Conservation (phyloP, 2,329 filamentous ascomycete genomes). For the Botrytis elliptica region DNA sequence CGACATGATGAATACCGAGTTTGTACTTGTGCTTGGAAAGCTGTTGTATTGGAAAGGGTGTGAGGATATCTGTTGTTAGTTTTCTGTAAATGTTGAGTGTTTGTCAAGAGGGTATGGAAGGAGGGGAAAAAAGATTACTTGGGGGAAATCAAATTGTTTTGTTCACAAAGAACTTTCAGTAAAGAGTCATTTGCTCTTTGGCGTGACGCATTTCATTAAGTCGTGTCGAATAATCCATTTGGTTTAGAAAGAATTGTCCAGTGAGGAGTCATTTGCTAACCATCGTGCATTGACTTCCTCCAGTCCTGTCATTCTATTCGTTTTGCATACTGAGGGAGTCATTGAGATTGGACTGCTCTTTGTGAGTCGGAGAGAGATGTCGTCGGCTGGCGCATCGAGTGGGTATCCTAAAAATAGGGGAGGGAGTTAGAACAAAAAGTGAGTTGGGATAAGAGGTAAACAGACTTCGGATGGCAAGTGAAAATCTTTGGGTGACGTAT, state of each 20-base stretch:
- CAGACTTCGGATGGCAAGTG: not conserved
- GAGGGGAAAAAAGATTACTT: not conserved
- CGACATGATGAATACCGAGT: not conserved
- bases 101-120: not conserved
- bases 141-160: not conserved
- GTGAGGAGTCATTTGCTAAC: not conserved
- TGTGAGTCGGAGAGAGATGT: fast-evolving
- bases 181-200: not conserved
- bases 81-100: not conserved
- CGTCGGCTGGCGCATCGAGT: not conserved
- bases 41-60: not conserved
- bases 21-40: not conserved
- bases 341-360: not conserved
- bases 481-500: not conserved
- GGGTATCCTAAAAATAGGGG: not conserved
- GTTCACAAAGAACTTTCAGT: not conserved
- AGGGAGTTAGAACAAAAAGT: not conserved
- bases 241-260: not conserved
- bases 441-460: not conserved
- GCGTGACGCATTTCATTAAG: not conserved
- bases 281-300: not conserved
- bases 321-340: not conserved
- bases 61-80: not conserved
- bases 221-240: not conserved
- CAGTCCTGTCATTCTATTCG: not conserved